phyloP scores from a whole-genome alignment of 139 green algal genomes.

The Chlamydomonas eustigma region DNA sequence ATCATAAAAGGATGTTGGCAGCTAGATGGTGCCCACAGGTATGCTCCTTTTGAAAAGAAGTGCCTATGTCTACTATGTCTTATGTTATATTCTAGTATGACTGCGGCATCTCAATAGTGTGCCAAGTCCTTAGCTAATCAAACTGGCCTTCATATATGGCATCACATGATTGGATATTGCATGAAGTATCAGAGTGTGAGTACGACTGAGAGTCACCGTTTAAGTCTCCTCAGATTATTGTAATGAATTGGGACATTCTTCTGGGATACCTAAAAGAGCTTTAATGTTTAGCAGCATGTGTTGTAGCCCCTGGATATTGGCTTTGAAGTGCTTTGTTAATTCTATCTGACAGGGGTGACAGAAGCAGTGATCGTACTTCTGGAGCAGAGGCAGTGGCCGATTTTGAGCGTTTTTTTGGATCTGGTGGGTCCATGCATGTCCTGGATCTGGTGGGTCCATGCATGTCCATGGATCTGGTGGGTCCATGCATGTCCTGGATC shows the following conservation, averaged over 20 bases:
- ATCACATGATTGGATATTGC: no score
- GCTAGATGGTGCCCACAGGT: not conserved
- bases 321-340: not conserved
- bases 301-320: not conserved
- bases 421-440: not conserved
- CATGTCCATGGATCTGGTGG: not conserved
- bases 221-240: not conserved
- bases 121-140: no score
- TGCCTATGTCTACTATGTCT: no score
- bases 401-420: not conserved
- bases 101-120: no score
- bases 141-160: no score
- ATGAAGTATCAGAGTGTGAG: not conserved
- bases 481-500: not conserved
- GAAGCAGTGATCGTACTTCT: not conserved
- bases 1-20: slow-evolving; percentile 2
- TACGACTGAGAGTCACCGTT: not conserved
- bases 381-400: not conserved
- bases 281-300: not conserved
- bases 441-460: not conserved
- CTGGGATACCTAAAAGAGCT: not conserved
- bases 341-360: not conserved
- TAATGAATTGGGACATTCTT: not conserved
- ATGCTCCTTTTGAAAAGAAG: no score
- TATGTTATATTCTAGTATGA: no score